Evolutionary conservation across 1,139 yeast genomes (phyloP).

Genomic region (Kodamaea fungicola): DNA sequence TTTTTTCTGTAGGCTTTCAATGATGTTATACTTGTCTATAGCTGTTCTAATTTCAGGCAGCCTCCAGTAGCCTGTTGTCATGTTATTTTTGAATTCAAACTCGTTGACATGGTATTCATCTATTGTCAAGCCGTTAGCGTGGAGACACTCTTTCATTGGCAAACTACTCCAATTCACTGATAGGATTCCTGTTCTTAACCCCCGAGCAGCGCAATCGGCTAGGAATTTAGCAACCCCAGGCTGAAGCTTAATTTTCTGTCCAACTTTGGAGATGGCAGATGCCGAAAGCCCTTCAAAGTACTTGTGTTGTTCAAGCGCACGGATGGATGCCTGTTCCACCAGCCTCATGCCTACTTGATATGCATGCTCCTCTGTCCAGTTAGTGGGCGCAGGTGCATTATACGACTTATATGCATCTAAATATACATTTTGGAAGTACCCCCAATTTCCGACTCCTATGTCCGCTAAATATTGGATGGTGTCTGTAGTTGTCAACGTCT

Average conservation of each 20-base stretch:
- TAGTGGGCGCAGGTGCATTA: conserved; percentile 8
- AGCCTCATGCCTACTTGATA: conserved; percentile 44
- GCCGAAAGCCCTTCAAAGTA: conserved; percentile 45
- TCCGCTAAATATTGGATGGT: conserved; percentile 53
- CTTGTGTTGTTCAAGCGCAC: conserved; percentile 35
- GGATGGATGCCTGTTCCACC: conserved; percentile 52
- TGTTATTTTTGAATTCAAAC: conserved; percentile 35
- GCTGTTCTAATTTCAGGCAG: conserved; percentile 46
- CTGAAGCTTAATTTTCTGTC: conserved; percentile 34
- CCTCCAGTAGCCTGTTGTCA: conserved; percentile 35
- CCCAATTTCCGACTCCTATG: conserved; percentile 46
- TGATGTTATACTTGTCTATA: conserved; percentile 43
- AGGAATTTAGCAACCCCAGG: conserved; percentile 44
- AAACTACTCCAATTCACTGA: conserved; percentile 66
- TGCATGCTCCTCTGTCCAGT: conserved; percentile 29
- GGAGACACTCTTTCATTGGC: conserved; percentile 44
- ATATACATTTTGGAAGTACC: conserved; percentile 46
- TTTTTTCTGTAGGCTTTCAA: conserved; percentile 17
- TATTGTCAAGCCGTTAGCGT: conserved; percentile 25
- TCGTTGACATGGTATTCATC: conserved; percentile 44
- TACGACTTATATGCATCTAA: conserved; percentile 30
- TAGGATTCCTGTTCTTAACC: conserved; percentile 44
- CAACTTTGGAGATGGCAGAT: conserved; percentile 30
- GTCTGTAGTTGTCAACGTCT: conserved; percentile 58
- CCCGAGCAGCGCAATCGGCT: conserved; percentile 14